Base-by-base conservation (phyloP, 306 rosid genomes). In the Vicia faba region DNA sequence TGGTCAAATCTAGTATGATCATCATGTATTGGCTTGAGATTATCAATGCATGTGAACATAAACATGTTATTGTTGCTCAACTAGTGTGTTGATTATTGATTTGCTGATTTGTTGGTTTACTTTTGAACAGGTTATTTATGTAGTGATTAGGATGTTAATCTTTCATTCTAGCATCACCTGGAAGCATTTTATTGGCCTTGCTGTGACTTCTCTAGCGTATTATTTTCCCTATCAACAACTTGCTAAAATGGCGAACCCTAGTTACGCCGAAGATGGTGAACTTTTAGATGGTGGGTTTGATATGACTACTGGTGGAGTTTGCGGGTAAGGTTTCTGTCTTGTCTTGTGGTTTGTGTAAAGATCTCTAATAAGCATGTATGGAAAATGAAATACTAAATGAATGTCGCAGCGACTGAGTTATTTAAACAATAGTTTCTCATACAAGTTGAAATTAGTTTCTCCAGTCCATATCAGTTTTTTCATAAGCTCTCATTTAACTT, bases 231-330 rank as follows among this genome's bases (percentile, higher is more conserved):
- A 89, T 75, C 73, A 85, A 75, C 96, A 87, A 66, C 86, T 89
- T 33, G 84, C 83, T 25, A 81, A 75, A 36, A 89, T 89, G 96
- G 96, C 96, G 5, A 79, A 61, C 15, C 96, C 91, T 18, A 14
- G 75, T 66, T 87, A 78, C 29, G 70, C 73, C n/a, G 80, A 83
- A 16, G 84, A 85, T 81, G 98, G 96, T 67, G 96, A 92, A 48
- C 98, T 92, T 62, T 61, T 89, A n/a, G 96, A 92, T 71, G 98
- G 98, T 5, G 98, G 98, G 11, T 92, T 89, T 81, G 96, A 92
- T 84, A 89, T 87, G 98, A 74, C 71, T 29, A 89, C 95, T 0
- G 91, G 91, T 81, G 96, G 98, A 48, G 76, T 92, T 74, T 92
- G 98, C 68, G 96, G 96, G 96, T 92, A 80, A 44, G 89, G 66